Conservation (phyloP, 768 basidiomycete species). For the Cystobasidium tubakii region DNA sequence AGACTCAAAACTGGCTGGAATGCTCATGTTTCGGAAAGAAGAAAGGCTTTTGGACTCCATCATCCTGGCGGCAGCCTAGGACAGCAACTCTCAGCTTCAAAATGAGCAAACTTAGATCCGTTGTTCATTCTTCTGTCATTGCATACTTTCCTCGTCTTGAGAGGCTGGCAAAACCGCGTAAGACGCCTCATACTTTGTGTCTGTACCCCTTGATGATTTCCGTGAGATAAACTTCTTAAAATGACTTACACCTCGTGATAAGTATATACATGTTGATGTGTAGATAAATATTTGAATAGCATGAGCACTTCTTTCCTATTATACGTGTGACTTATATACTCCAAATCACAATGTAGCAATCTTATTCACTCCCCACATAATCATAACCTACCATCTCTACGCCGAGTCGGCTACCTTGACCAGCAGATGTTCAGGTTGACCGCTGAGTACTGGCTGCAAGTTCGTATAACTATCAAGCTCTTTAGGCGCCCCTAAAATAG, state of each 20-base stretch:
- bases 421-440: not conserved
- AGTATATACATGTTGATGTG: no score
- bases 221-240: no score
- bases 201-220: no score
- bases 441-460: slow-evolving; percentile 14
- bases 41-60: slow-evolving; percentile 39
- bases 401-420: slow-evolving; percentile 26
- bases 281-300: no score
- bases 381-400: not conserved
- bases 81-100: slow-evolving; percentile 5
- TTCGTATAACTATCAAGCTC: slow-evolving; percentile 27
- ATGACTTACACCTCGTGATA: no score
- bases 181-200: no score
- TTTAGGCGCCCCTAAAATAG: slow-evolving; percentile 27
- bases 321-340: no score
- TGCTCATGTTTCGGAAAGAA: slow-evolving; percentile 39
- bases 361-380: not conserved
- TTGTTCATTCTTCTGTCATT: no score
- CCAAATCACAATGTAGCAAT: not conserved
- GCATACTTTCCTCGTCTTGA: no score
- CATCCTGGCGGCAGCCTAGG: slow-evolving; percentile 45
- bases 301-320: no score
- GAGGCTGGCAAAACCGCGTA: not conserved
- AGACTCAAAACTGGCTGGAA: slow-evolving; percentile 42
- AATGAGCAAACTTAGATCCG: not conserved